These are phyloP conservation scores for Debaryomyces subglobosus DNA, from an alignment of 1,139 yeast species.

Conservation along the genomic window DNA sequence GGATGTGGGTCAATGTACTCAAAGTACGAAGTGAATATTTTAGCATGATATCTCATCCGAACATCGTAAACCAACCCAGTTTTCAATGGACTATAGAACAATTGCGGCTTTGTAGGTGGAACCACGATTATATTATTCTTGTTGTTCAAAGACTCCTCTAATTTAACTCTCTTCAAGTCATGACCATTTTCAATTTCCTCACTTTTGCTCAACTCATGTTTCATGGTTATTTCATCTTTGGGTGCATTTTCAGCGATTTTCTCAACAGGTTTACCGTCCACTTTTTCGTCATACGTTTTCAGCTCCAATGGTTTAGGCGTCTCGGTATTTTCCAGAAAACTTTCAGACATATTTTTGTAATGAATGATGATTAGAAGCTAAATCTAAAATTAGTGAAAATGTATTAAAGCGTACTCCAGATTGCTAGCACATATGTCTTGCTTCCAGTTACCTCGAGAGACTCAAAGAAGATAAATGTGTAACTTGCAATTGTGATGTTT, in stretches of 20 bases:
- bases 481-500: conserved; percentile 2
- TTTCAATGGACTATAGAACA: conserved; percentile 70
- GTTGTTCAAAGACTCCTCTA: conserved; percentile 8
- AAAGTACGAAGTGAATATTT: conserved; percentile 85
- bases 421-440: background rate
- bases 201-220: conserved; percentile 2
- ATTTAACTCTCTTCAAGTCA: conserved; percentile 12
- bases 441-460: conserved; percentile 2
- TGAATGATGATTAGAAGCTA: background rate
- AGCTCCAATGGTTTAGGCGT: background rate
- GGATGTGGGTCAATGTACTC: conserved; percentile 99
- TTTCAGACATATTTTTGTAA: conserved; percentile 1
- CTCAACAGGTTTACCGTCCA: background rate
- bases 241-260: background rate
- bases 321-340: background rate
- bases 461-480: background rate
- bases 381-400: background rate
- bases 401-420: background rate
- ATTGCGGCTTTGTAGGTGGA: conserved; percentile 56
- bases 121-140: conserved; percentile 46
- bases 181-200: conserved; percentile 5
- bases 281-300: background rate
- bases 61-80: conserved; percentile 97
- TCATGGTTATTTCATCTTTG: background rate
- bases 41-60: conserved; percentile 96